Base-by-base conservation (phyloP, 2,329 filamentous ascomycete species). In the Diaporthe citri region DNA sequence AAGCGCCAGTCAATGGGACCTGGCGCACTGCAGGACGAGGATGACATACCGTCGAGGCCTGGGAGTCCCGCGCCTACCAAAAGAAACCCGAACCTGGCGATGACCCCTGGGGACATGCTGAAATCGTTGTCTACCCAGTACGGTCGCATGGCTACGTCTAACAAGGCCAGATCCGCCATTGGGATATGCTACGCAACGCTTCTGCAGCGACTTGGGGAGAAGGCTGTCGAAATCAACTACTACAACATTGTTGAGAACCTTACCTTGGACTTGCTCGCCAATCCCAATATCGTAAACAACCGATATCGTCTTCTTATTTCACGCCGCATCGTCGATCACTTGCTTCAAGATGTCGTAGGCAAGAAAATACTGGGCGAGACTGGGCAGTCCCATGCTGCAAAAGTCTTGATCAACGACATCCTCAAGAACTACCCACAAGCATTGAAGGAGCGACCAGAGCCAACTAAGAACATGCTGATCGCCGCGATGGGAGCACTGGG, bases 381-480 rank as follows among this genome's bases (percentile, higher is more conserved):
- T 20, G 96, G 95, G 10, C 96, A 98, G 81, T 88, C 96, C 75
- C 92, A 93, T 78, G 95, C 95, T 39, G 94, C 95, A 9, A 95
- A 92, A 79, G 91, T 91, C 76, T 85, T 99, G 71, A 91, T 98
- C 80, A 98, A 97, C 82, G 93, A 95, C 74, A 89, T 98, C 60
- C 88, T 99, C 66, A 98, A 97, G 82, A 97, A 98, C 82, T 98
- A 98, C 79, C 96, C 97, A 0, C 95, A 97, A 82, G 93, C 93
- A 7, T 85, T 98, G 64, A 94, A 96, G 79, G 96, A 98, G 82
- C 91, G 94, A 55, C 91, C 93, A 1, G 96, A 98, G 82, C 97
- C 97, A 9, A 93, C 92, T 64, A 99, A 99, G 83, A 92, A 97
- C 80, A 93, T 93, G 1, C 85, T 99, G 52, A 93, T 95, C 64